phyloP scores from a whole-genome alignment of 768 basidiomycete genomes.

The Suillus subluteus region DNA sequence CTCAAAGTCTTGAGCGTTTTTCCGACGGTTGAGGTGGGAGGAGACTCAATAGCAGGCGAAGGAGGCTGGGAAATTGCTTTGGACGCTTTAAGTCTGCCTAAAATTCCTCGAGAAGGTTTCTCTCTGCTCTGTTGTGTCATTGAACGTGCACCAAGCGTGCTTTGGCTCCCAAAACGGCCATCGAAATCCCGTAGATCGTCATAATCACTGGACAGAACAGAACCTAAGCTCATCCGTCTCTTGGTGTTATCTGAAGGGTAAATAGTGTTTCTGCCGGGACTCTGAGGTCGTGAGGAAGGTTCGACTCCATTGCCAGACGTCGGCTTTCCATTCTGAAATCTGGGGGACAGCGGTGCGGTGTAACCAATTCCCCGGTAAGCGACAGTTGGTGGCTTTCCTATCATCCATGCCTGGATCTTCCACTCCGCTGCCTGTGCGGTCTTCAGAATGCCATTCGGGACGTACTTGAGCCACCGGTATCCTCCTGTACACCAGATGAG shows the following conservation, averaged over 20 bases:
- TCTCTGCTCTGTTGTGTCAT: slow-evolving; percentile 45
- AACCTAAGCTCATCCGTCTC: slow-evolving; percentile 72
- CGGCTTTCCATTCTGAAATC: slow-evolving; percentile 26
- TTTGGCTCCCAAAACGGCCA: slow-evolving; percentile 81
- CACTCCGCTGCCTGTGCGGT: slow-evolving; percentile 97
- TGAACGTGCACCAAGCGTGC: slow-evolving; percentile 62
- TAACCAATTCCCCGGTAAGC: slow-evolving; percentile 88
- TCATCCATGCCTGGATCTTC: slow-evolving; percentile 96
- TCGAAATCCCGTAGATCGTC: slow-evolving; percentile 88
- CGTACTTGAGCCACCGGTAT: slow-evolving; percentile 97
- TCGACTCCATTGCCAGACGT: slow-evolving; percentile 25
- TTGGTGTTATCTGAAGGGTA: slow-evolving; percentile 41
- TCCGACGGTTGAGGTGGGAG: slow-evolving; percentile 34
- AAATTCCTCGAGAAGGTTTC: slow-evolving; percentile 70
- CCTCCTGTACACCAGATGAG: slow-evolving; percentile 52
- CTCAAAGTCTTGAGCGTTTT: slow-evolving; percentile 74
- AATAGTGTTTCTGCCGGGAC: slow-evolving; percentile 22
- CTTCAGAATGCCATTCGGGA: slow-evolving; percentile 90
- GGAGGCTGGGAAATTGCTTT: slow-evolving; percentile 47
- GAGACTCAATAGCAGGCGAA: slow-evolving; percentile 44
- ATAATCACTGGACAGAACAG: slow-evolving; percentile 81
- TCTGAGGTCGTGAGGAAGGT: slow-evolving; percentile 23
- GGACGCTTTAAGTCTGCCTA: slow-evolving; percentile 59
- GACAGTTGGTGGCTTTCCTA: slow-evolving; percentile 91
- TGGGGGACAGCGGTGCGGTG: slow-evolving; percentile 49